Percentiles rank a stretch among this genome's conserved stretches.
These are phyloP conservation scores for Agarophyton chilense DNA, from an alignment of 23 red algal species.

Conservation along the genomic window DNA sequence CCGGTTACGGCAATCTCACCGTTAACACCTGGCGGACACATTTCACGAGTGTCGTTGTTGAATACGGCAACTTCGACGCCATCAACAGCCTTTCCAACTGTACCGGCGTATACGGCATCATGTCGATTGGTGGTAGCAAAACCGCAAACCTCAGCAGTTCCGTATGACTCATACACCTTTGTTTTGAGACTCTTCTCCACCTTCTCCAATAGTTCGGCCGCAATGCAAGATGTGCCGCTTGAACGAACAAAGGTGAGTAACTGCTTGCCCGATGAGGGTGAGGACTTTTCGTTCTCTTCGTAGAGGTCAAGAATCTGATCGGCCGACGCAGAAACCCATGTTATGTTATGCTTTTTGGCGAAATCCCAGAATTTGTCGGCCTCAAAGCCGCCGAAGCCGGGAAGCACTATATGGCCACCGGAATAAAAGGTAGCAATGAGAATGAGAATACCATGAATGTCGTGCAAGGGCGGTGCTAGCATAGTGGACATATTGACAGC, in stretches of 20 bases:
- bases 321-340: constrained; percentile 56
- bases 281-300: constrained; percentile 47
- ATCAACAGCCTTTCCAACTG: constrained; percentile 59
- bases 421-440: constrained; percentile 78
- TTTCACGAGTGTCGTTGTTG: constrained; percentile 41
- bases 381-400: constrained; percentile 66
- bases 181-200: constrained; percentile 57
- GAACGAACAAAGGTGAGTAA: constrained; percentile 78
- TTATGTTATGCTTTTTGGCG: constrained; percentile 66
- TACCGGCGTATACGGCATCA: not conserved
- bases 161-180: constrained; percentile 74
- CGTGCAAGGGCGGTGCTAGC: constrained; percentile 54
- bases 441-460: constrained; percentile 80
- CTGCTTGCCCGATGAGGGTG: not conserved
- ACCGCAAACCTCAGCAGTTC: constrained; percentile 74
- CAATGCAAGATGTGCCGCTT: constrained; percentile 35
- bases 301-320: constrained; percentile 72
- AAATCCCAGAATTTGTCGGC: constrained; percentile 77
- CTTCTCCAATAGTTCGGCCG: constrained; percentile 40
- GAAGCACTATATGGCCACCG: constrained; percentile 77
- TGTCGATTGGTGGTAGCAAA: constrained; percentile 66
- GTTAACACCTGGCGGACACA: constrained; percentile 11
- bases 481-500: constrained; percentile 65
- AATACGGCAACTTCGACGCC: constrained; percentile 68
- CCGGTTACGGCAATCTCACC: constrained; percentile 75